Evolutionary conservation across 306 rosid genomes (phyloP).

Genomic region (Rubus parviflorus): DNA sequence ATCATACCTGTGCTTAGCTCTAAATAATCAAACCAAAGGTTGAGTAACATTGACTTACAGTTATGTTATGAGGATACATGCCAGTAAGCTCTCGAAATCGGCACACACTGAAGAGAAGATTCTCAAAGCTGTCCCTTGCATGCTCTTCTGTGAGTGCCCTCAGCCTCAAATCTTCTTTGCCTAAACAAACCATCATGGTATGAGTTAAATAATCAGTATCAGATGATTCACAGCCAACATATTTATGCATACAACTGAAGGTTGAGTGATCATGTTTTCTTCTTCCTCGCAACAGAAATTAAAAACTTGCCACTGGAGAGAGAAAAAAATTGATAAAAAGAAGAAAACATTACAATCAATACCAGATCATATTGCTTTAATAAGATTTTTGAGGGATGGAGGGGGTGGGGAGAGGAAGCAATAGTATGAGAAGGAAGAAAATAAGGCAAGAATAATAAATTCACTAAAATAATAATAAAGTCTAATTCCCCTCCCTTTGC

Average conservation of each 20-base stretch:
- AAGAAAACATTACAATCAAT: not conserved
- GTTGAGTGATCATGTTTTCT: not conserved
- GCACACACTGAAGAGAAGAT: conserved; percentile 87
- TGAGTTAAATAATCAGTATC: not conserved
- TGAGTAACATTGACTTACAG: conserved; percentile 47
- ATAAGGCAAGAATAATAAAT: not conserved
- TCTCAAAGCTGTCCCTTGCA: conserved; percentile 95
- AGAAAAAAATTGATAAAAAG: conserved; percentile 5
- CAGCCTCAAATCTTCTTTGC: conserved; percentile 61
- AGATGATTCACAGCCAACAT: not conserved
- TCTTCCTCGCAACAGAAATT: not conserved
- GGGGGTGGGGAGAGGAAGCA: not conserved
- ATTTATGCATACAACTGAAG: not conserved
- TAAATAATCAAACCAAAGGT: not conserved
- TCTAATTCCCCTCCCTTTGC: too few relatives aligned
- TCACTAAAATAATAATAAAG: too few relatives aligned
- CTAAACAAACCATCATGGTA: conserved; percentile 38
- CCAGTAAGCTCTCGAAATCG: conserved; percentile 95
- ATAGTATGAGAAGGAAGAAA: not conserved
- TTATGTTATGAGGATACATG: conserved; percentile 73
- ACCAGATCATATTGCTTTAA: conserved; percentile 1
- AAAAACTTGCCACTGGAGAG: conserved; percentile 6
- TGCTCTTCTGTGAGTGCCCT: conserved; percentile 95
- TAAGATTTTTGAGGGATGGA: not conserved
- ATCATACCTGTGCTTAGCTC: not conserved